Evolutionary conservation across 2,329 filamentous ascomycete species (phyloP), one percentile per base, ranked within the genome.

Genomic region (Alternaria solani): DNA sequence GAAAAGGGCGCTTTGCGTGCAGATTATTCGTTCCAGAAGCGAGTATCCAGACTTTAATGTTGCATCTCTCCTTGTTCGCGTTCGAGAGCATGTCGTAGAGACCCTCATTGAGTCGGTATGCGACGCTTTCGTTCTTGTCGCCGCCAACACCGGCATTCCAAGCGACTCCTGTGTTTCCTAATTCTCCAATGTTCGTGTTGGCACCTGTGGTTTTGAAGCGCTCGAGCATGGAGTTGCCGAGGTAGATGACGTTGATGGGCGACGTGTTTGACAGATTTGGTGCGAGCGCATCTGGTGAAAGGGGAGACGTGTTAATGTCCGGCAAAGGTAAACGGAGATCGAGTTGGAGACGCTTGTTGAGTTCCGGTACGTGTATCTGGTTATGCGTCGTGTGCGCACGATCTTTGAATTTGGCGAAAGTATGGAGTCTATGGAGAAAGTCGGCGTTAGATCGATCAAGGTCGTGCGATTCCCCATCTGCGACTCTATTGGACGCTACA

Each of bases 151-250:
- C 63, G 7, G 61, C 63, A 23, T 68, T 68, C 47, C 26, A 65
- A 34, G 57, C 57, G 25, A 34, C 12, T 25, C 39, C 30, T 12
- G 48, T 57, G 12, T 36, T 14, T n/a, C 44, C 23, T 6, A 64
- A 20, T 0, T 26, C 55, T 4, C 41, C 64, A 4, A 67, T 28
- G 2, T 42, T 32, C 0, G 65, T 68, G 23, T 43, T 20, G 6
- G 11, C 20, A 2, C 63, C 65, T 6, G 61, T 68, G 7, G 58
- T 66, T 41, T 68, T 68, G 26, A 68, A 51, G 39, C 63, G 61
- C 52, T 66, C 63, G 26, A 68, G 63, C 65, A 66, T 68, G 0
- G 63, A 66, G 52, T 63, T 68, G n/a, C 61, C 61, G 12, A 66
- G 61, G 26, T 65, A 69, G 23, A 67, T 32, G 18, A 58, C 51